phyloP scores from a whole-genome alignment of 2,329 filamentous ascomycete species.

The Emydomyces testavorans region DNA sequence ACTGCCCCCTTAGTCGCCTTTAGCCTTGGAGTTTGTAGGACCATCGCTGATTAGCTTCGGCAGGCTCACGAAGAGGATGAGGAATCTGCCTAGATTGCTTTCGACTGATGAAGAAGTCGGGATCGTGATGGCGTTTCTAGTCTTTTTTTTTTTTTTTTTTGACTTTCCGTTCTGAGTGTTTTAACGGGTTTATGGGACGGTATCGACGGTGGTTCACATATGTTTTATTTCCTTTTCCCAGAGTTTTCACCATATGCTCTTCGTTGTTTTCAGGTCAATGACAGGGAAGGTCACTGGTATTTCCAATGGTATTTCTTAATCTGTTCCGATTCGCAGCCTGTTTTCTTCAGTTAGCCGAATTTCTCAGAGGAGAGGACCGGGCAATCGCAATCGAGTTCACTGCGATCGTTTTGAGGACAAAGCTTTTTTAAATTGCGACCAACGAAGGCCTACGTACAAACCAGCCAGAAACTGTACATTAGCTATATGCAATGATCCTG shows the following conservation, averaged over 20 bases:
- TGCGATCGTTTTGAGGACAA: not conserved
- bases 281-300: conserved; percentile 8
- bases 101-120: conserved; percentile 1
- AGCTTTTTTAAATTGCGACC: not conserved
- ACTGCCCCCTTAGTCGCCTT: not conserved
- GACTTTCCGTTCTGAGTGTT: conserved; percentile 5
- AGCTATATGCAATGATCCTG: conserved; percentile 5
- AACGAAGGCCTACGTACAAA: not conserved
- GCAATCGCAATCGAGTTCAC: not conserved
- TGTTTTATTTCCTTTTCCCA: conserved; percentile 3
- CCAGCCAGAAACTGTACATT: conserved; percentile 4
- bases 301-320: conserved; percentile 9
- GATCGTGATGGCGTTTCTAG: conserved; percentile 10
- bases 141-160: conserved; percentile 9
- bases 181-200: conserved; percentile 12
- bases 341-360: not conserved
- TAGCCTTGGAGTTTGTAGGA: conserved; percentile 2
- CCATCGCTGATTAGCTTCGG: not conserved
- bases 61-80: conserved; percentile 17
- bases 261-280: conserved; percentile 6
- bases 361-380: not conserved
- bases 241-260: not conserved
- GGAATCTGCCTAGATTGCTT: conserved; percentile 15
- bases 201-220: conserved; percentile 13
- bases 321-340: conserved; percentile 8